These are phyloP conservation scores for Barnettozyma hawaiiensis DNA, from an alignment of 1,139 yeast species.

Conservation along the genomic window DNA sequence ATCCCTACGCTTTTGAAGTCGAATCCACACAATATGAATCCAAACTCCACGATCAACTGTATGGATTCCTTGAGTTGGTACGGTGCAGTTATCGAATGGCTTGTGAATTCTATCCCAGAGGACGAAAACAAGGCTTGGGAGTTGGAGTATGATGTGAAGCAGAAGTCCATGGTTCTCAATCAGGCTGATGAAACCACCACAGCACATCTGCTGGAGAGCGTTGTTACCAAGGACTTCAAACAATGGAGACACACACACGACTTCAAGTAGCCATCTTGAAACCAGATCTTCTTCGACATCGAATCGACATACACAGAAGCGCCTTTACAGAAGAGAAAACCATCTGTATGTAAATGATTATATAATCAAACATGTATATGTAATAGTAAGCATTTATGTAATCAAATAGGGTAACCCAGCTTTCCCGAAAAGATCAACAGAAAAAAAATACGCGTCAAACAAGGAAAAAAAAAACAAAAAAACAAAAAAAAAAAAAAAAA, in stretches of 20 bases:
- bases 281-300: too few species aligned
- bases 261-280: neutral
- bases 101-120: slow-evolving; percentile 48
- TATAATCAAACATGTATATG: too few species aligned
- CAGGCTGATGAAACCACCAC: slow-evolving; percentile 15
- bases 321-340: too few species aligned
- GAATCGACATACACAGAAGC: too few species aligned
- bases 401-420: too few species aligned
- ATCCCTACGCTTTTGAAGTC: slow-evolving; percentile 53
- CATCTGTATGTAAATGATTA: too few species aligned
- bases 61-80: slow-evolving; percentile 79
- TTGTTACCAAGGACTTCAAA: slow-evolving; percentile 18
- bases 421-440: too few species aligned
- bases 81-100: slow-evolving; percentile 80
- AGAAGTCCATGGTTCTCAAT: slow-evolving; percentile 35
- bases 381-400: too few species aligned
- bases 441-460: too few species aligned
- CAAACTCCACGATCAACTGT: slow-evolving; percentile 58
- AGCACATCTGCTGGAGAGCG: slow-evolving; percentile 13
- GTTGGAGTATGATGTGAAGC: slow-evolving; percentile 35
- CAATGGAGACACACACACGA: slow-evolving; percentile 15
- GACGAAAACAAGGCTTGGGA: slow-evolving; percentile 44
- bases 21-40: slow-evolving; percentile 31
- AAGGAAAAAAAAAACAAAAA: too few species aligned
- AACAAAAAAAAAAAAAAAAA: too few species aligned